Evolutionary conservation across 2,329 filamentous ascomycete species (phyloP), one percentile per base, ranked within the genome.

Genomic region (Ophiostoma sp.): DNA sequence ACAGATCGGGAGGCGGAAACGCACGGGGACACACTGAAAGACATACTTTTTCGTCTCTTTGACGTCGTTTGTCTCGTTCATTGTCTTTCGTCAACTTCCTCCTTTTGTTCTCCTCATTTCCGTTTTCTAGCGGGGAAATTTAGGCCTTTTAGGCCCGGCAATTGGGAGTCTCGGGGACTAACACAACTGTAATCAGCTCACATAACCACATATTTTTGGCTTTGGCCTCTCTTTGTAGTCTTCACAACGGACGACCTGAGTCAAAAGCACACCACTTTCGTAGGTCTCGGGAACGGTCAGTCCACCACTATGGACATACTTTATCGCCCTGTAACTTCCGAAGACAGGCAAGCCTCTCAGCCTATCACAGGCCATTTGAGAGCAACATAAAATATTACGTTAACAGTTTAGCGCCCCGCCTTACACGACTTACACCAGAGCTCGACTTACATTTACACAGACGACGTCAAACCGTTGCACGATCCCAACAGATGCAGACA

Each of bases 201-300:
- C 28, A 19, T 19, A 19, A 19, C 55, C 55, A 28, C 55, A 59
- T 59, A 59, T 59, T 59, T 31, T 59, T 12, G 12, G 15, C 6
- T n/a, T 59, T 11, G 55, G 28, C 28, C 55, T 4, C 55, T 15
- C 50, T n/a, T 22, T 7, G n/a, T 6, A 48, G 15, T 6, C 1
- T 9, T n/a, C 28, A 33, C 6, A 59, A 22, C 55, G 28, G 15
- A 59, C 25, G 55, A 59, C 17, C 28, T 59, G 4, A n/a, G 55
- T n/a, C 55, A 59, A 59, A 59, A 59, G 28, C 55, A 59, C 55
- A 33, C 55, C 55, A 59, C 55, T 33, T 59, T 59, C 28, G 11
- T 19, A 8, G 28, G 25, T n/a, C 28, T 8, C 55, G 55, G 7
- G 28, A 59, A 59, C 28, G 2, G 28, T 59, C 55, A 59, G 28